These are phyloP conservation scores for Naematelia aurantialba DNA, from an alignment of 768 basidiomycete genomes.

Conservation along the genomic window DNA sequence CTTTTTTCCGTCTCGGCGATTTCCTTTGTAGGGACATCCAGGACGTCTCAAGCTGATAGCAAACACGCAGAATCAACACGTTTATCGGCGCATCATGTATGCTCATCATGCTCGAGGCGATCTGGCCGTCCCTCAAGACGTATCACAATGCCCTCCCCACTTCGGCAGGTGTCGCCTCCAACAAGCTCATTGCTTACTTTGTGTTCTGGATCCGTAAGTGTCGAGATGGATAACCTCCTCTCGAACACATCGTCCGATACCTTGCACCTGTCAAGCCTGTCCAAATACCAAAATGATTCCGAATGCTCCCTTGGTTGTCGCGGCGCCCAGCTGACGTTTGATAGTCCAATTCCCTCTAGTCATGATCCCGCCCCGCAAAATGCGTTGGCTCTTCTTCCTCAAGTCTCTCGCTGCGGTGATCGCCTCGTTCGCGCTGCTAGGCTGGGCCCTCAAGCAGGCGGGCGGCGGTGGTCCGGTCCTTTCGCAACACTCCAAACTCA, in stretches of 20 bases:
- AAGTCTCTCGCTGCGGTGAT: slow-evolving; percentile 65
- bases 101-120: slow-evolving; percentile 46
- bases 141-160: slow-evolving; percentile 33
- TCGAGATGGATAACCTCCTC: not conserved
- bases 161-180: slow-evolving; percentile 36
- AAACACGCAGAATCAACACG: slow-evolving; percentile 44
- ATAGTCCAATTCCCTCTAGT: slow-evolving; percentile 43
- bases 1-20: too few species aligned
- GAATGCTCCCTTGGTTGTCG: too few species aligned
- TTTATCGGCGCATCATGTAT: slow-evolving; percentile 46
- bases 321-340: too few species aligned
- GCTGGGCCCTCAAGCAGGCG: slow-evolving; percentile 70
- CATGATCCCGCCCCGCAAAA: slow-evolving; percentile 63
- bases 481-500: slow-evolving; percentile 56
- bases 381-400: slow-evolving; percentile 69
- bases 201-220: slow-evolving; percentile 44
- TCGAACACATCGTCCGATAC: not conserved
- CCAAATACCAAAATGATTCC: too few species aligned
- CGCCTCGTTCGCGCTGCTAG: slow-evolving; percentile 67
- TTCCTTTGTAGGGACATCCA: too few species aligned
- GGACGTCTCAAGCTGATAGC: too few species aligned
- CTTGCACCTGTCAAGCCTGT: too few species aligned
- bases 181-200: slow-evolving; percentile 43
- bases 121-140: slow-evolving; percentile 43
- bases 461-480: slow-evolving; percentile 59